Base-by-base conservation (phyloP, 805 yeast species). In the Barnettozyma pratensis region DNA sequence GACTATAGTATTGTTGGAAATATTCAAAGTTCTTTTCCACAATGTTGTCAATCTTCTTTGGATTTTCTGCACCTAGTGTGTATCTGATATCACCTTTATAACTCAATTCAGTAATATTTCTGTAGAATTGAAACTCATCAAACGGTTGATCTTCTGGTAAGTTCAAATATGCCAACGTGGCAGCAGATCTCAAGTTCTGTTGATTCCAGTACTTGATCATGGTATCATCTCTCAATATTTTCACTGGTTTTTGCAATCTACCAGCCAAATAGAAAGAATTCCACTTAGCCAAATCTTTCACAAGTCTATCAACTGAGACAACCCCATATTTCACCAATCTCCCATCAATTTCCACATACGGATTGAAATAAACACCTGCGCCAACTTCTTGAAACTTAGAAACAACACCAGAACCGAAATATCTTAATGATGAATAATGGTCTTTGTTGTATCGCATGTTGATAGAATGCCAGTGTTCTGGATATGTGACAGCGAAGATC, bases 341-440 rank as follows among this genome's bases (percentile, higher is more conserved):
- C 8, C 81, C 79, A 46, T 76, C 73, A 46, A 90, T 73, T 41
- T 77, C 73, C 6, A 87, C 89, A 65, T 77, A 94, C 4, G 99
- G 98, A 62, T 94, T 94, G 72, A 88, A 94, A 65, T 92, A 94
- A 4, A 92, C 85, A 7, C 97, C 97, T 0, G 96, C 94, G 1
- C 96, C 97, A 19, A 77, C 54, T 35, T 79, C 76, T 62, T 85
- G 90, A 14, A 85, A 76, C 50, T 64, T 67, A 3, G 83, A 69
- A 7, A 87, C 75, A 1, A 75, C 70, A 11, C 74, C 67, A 1
- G 87, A 68, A 0, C 96, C 95, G 28, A 85, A 71, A 46, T 62
- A 67, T 50, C 77, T 73, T 45, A 89, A 56, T 5, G 76, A 70
- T 7, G 97, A 90, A 62, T 94, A 94, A 65, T 94, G 98, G 7